Evolutionary conservation across 192 early-diverging fungal species (phyloP).

Genomic region (Coemansia sp.): DNA sequence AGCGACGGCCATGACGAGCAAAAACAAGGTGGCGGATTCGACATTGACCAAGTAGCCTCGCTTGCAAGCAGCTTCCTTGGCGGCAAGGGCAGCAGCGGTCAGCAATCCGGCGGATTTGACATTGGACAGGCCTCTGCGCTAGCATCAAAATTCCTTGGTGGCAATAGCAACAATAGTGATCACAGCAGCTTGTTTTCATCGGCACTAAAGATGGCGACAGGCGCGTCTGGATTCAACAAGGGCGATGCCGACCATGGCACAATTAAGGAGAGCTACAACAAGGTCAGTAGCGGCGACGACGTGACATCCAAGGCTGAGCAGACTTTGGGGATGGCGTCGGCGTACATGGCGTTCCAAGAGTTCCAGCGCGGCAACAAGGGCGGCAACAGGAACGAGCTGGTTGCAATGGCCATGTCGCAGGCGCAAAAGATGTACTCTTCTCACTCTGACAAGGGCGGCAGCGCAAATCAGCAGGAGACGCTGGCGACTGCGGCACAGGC

Average conservation of each 20-base stretch:
- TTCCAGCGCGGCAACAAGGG: constrained; percentile 16
- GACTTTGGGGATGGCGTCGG: constrained; percentile 42
- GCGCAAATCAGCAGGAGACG: constrained; percentile 38
- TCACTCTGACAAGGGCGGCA: constrained; percentile 35
- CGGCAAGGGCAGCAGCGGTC: not conserved
- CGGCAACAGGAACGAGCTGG: constrained; percentile 39
- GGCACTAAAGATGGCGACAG: constrained; percentile 33
- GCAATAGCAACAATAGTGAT: not conserved
- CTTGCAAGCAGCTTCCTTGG: constrained; percentile 33
- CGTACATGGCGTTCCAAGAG: constrained; percentile 43
- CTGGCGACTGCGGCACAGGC: constrained; percentile 49
- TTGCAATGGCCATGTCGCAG: constrained; percentile 43
- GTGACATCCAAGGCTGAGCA: constrained; percentile 31
- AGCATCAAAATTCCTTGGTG: constrained; percentile 28
- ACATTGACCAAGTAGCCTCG: constrained; percentile 18
- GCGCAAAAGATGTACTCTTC: constrained; percentile 39
- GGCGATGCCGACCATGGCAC: constrained; percentile 25
- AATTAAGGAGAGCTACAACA: constrained; percentile 31
- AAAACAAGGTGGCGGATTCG: constrained; percentile 12
- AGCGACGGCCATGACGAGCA: not conserved
- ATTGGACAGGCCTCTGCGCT: constrained; percentile 15
- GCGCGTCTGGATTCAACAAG: constrained; percentile 32
- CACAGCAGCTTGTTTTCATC: constrained; percentile 25
- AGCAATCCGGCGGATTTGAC: constrained; percentile 17
- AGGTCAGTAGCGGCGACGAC: constrained; percentile 9